These are phyloP conservation scores for Plasmodium cynomolgi DNA, from an alignment of 169 alveolate genomes.

Conservation along the genomic window DNA sequence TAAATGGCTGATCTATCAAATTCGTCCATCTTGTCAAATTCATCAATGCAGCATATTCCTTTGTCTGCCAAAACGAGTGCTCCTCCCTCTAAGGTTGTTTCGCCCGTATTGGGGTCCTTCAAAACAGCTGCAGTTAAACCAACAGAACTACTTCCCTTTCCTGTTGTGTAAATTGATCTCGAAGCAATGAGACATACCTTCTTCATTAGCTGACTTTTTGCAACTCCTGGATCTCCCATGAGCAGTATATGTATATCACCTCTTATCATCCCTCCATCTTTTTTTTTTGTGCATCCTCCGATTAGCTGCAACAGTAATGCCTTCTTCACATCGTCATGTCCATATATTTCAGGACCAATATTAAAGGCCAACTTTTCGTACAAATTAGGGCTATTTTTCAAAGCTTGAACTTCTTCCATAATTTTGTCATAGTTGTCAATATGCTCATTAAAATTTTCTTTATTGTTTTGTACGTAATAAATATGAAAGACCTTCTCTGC, in stretches of 20 bases:
- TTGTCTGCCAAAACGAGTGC: slow-evolving; percentile 97
- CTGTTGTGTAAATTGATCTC: slow-evolving; percentile 95
- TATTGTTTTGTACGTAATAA: slow-evolving; percentile 86
- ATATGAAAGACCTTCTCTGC: slow-evolving; percentile 91
- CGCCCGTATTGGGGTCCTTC: slow-evolving; percentile 94
- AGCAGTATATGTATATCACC: slow-evolving; percentile 98
- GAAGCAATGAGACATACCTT: slow-evolving; percentile 92
- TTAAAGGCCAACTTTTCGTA: slow-evolving; percentile 93
- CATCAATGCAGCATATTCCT: slow-evolving; percentile 99
- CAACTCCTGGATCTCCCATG: slow-evolving; percentile 99
- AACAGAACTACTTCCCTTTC: slow-evolving; percentile 97
- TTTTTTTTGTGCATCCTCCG: slow-evolving; percentile 95
- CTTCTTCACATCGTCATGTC: slow-evolving; percentile 97
- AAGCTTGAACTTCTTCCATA: slow-evolving; percentile 81
- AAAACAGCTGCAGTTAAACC: slow-evolving; percentile 99
- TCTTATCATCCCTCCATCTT: slow-evolving; percentile 97
- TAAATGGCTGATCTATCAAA: slow-evolving; percentile 97
- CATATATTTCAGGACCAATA: slow-evolving; percentile 98
- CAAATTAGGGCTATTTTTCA: slow-evolving; percentile 85
- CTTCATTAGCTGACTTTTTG: slow-evolving; percentile 96
- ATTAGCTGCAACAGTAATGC: slow-evolving; percentile 92
- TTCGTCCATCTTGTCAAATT: slow-evolving; percentile 98
- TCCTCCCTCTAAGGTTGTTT: slow-evolving; percentile 97
- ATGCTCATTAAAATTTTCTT: slow-evolving; percentile 81
- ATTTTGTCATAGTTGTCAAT: slow-evolving; percentile 73